These are phyloP conservation scores for Aspergillus sp. DNA, from an alignment of 2,329 filamentous ascomycete species.

Conservation along the genomic window DNA sequence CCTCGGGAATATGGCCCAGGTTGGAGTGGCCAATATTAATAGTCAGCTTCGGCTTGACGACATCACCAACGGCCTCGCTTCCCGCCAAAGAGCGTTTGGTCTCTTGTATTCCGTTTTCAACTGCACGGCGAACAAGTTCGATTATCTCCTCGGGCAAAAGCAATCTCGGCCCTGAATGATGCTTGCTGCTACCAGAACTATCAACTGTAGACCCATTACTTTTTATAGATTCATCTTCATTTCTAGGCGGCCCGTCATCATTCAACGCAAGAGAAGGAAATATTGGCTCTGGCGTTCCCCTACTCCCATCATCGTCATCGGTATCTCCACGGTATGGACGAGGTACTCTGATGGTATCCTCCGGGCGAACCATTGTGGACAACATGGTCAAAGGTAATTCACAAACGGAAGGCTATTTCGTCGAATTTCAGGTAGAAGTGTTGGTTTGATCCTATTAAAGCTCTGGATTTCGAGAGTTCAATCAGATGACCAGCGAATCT, in stretches of 20 bases:
- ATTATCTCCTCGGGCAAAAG: conserved; percentile 41
- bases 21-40: conserved; percentile 48
- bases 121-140: conserved; percentile 39
- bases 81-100: conserved; percentile 44
- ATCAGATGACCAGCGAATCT: conserved; percentile 11
- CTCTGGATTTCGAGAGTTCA: background rate
- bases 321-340: conserved; percentile 25
- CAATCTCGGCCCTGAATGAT: conserved; percentile 20
- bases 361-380: conserved; percentile 32
- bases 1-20: conserved; percentile 45
- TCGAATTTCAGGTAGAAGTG: too few species aligned
- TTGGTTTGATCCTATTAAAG: too few species aligned
- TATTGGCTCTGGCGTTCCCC: conserved; percentile 22
- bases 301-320: conserved; percentile 27
- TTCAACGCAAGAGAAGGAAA: conserved; percentile 20
- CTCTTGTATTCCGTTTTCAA: conserved; percentile 45
- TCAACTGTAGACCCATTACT: conserved; percentile 22
- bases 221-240: conserved; percentile 24
- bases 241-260: conserved; percentile 20
- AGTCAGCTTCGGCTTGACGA: conserved; percentile 45
- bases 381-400: conserved; percentile 16
- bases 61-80: conserved; percentile 41
- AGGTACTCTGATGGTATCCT: conserved; percentile 31
- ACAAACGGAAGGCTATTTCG: too few species aligned
- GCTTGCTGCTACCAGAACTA: conserved; percentile 13